These are phyloP conservation scores for Leccinum sublutescens DNA, from an alignment of 768 basidiomycete species.

Conservation along the genomic window DNA sequence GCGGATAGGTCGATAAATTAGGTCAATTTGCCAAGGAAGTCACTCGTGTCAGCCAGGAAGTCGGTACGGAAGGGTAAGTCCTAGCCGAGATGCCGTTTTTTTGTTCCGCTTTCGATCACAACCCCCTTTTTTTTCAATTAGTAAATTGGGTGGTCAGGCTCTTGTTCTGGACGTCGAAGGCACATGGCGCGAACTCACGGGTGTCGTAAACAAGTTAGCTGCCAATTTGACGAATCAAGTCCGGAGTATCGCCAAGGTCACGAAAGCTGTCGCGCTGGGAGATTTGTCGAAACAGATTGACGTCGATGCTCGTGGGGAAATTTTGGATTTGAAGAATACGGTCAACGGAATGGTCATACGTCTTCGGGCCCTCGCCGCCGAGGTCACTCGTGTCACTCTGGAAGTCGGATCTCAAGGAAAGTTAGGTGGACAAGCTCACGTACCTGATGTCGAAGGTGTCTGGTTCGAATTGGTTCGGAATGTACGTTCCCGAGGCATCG, in stretches of 20 bases:
- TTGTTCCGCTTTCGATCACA: conserved; percentile 16
- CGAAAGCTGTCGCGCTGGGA: conserved; percentile 79
- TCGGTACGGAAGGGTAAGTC: conserved; percentile 72
- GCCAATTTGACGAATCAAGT: conserved; percentile 69
- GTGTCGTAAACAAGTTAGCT: conserved; percentile 79
- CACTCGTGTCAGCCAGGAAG: conserved; percentile 80
- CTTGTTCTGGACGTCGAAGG: conserved; percentile 87
- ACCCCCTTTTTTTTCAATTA: conserved; percentile 21
- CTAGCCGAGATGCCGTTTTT: conserved; percentile 11
- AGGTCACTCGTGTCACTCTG: conserved; percentile 80
- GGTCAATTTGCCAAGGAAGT: conserved; percentile 91
- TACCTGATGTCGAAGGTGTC: conserved; percentile 90
- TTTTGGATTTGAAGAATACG: conserved; percentile 72
- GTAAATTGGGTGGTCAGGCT: conserved; percentile 83
- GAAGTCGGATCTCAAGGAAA: conserved; percentile 90
- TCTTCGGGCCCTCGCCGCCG: conserved; percentile 67
- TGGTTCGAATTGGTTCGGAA: conserved; percentile 81
- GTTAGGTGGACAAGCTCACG: conserved; percentile 83
- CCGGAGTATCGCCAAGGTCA: conserved; percentile 58
- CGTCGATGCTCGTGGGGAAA: conserved; percentile 89
- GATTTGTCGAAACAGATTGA: conserved; percentile 90
- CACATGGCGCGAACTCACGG: conserved; percentile 83
- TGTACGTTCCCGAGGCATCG: conserved; percentile 36
- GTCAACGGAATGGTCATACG: conserved; percentile 53
- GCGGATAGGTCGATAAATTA: conserved; percentile 58